Base-by-base conservation (phyloP, 1,284 basidiomycete species). In the Sanghuangporus baumii region DNA sequence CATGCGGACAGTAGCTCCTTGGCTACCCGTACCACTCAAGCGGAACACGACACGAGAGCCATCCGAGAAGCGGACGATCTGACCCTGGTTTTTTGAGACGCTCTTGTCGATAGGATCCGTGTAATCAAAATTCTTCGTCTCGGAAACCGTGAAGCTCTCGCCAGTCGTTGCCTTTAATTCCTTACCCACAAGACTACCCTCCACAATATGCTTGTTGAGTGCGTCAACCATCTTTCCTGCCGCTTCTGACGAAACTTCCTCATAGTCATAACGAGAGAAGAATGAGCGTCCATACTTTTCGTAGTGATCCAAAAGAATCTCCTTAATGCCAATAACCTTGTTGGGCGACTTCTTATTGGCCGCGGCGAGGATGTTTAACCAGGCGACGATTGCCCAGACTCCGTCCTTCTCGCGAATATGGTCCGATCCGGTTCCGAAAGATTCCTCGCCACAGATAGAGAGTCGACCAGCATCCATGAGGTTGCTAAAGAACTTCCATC, bases 401-500 rank as follows among this genome's bases (percentile, higher is more conserved):
- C 96, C 96, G 72, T 99, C 96, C 84, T 99, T 99, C 81, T 99
- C 96, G 67, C 96, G 92, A 70, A 99, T 97, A 78, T 99, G 96
- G 78, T 99, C 96, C 16, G 96, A 98, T 18, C 96, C 96, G n/a
- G 96, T 99, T 65, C 96, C 96, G 75, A 99, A 99, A 9, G 93
- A 96, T 79, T 99, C 96, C 75, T 99, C 96, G 68, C 96, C 96
- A 71, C 96, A 99, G 74, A 99, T 98, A 57, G 95, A 98, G 47
- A 99, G 84, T 51, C 93, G 85, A 0, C 95, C 96, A 51, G 97
- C 96, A 74, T 99, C 96, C 96, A 99, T 99, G 67, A 99, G 82
- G 80, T 99, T 99, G 60, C 96, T 97, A 73, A 99, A 99, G 86
- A 99, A 99, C 78, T 99, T 99, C 96, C 94, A 98, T 62, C 96